These are phyloP conservation scores for Neonectria coccinea DNA, from an alignment of 2,329 filamentous ascomycete genomes.

Conservation along the genomic window DNA sequence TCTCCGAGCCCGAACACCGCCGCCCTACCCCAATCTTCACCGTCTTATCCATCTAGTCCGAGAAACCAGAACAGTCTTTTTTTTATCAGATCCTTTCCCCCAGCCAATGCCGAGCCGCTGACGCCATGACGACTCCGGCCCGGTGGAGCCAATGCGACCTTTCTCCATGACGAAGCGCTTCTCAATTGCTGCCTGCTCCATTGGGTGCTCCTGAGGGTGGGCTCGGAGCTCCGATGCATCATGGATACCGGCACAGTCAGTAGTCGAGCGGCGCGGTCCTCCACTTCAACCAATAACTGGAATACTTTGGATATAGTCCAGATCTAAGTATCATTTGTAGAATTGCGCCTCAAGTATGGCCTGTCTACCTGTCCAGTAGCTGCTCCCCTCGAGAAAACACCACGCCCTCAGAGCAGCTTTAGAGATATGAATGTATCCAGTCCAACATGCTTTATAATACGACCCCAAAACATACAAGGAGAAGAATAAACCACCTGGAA, in stretches of 20 bases:
- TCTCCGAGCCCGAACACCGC: constrained; percentile 31
- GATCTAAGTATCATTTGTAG: neutral
- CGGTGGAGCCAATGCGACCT: constrained; percentile 6
- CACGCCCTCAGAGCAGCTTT: neutral
- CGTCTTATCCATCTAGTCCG: too few species aligned
- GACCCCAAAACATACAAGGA: neutral
- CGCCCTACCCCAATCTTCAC: neutral
- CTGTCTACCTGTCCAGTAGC: neutral
- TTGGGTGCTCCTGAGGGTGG: constrained; percentile 13
- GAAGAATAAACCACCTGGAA: constrained; percentile 1
- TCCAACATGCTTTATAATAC: neutral
- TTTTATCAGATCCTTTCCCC: constrained; percentile 13
- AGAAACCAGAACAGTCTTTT: neutral
- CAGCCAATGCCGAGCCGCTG: constrained; percentile 16
- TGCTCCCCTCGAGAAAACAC: neutral
- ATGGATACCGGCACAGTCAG: neutral
- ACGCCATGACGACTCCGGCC: constrained; percentile 14
- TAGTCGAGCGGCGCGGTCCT: neutral
- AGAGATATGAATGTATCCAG: neutral
- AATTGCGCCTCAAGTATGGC: neutral
- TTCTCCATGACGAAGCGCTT: constrained; percentile 15
- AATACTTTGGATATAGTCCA: neutral
- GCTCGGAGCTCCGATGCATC: neutral
- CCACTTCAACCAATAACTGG: too few species aligned
- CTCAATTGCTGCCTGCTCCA: constrained; percentile 18